Evolutionary conservation across 768 basidiomycete genomes (phyloP).

Genomic region (Tubosaeta sp.): DNA sequence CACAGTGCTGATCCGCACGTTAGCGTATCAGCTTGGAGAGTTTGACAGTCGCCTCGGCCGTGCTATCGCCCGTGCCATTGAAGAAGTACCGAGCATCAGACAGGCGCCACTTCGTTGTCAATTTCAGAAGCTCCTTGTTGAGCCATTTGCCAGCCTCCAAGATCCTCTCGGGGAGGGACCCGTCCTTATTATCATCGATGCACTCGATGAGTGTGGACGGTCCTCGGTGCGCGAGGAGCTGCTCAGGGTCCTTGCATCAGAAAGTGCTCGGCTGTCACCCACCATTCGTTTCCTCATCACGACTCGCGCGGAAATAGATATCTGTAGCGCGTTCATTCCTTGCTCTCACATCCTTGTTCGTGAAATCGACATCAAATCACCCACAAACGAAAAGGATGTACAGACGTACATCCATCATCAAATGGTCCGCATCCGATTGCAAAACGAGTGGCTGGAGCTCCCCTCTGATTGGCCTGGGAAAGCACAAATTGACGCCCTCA

Average conservation of each 20-base stretch:
- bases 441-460: conserved; percentile 26
- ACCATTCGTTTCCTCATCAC: conserved; percentile 32
- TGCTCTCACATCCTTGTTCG: conserved; percentile 10
- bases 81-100: conserved; percentile 26
- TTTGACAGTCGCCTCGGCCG: conserved; percentile 29
- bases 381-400: conserved; percentile 23
- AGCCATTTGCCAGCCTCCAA: conserved; percentile 21
- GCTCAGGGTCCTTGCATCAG: conserved; percentile 24
- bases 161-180: conserved; percentile 23
- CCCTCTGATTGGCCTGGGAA: conserved; percentile 30
- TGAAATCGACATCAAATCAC: conserved; percentile 27
- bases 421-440: conserved; percentile 22
- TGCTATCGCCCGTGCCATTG: conserved; percentile 23
- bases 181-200: conserved; percentile 33
- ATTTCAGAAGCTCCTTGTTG: conserved; percentile 32
- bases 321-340: conserved; percentile 13
- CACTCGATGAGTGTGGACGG: conserved; percentile 32
- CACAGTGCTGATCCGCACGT: conserved; percentile 28
- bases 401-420: conserved; percentile 23
- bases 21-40: conserved; percentile 32
- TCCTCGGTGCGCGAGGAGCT: conserved; percentile 24
- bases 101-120: conserved; percentile 28
- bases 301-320: conserved; percentile 31
- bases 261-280: conserved; percentile 12
- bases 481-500: conserved; percentile 11